Base-by-base conservation (phyloP, 345 rosid species). In the Eucalyptus guilfoylei region DNA sequence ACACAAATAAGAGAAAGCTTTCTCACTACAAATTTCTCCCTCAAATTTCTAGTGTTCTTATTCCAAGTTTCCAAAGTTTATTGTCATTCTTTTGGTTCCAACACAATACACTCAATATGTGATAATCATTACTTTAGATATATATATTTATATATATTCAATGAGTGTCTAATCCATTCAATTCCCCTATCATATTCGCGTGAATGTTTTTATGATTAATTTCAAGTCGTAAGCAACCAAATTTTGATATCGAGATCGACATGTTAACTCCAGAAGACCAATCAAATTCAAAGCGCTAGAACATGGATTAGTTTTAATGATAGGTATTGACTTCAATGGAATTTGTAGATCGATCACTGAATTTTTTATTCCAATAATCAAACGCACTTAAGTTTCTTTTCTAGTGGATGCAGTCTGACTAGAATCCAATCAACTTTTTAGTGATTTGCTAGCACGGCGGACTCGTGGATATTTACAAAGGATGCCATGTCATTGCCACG, bases 361-460 rank as follows among this genome's bases (percentile, higher is more conserved):
- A 52, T 0, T 17, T n/a, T n/a, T 64, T 0, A 64, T 64, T 64
- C 17, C 76, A 64, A 0, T n/a, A 64, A 15, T 64, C 19, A 34
- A 64, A n/a, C 19, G 34, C 40, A 15, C 17, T 64, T 15, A 64
- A 64, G 37, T n/a, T 64, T n/a, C 37, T 14, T 64, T 14, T 62
- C 2, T n/a, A 6, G 2, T 16, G 19, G 21, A 64, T 3, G 40
- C 37, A n/a, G 1, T 62, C 0, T n/a, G 40, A 64, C 40, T 34
- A n/a, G 40, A 15, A 64, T 13, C 40, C 34, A n/a, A 14, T 9
- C 2, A 64, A n/a, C 17, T 64, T n/a, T n/a, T 15, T 7, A 64
- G 76, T n/a, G 76, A 14, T n/a, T n/a, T 7, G 76, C 76, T 17
- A 4, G 19, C 5, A 6, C 7, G 40, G 40, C 6, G 21, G 40